Conservation (phyloP, 164 flowering plant genomes). For the Taxillus chinensis region DNA sequence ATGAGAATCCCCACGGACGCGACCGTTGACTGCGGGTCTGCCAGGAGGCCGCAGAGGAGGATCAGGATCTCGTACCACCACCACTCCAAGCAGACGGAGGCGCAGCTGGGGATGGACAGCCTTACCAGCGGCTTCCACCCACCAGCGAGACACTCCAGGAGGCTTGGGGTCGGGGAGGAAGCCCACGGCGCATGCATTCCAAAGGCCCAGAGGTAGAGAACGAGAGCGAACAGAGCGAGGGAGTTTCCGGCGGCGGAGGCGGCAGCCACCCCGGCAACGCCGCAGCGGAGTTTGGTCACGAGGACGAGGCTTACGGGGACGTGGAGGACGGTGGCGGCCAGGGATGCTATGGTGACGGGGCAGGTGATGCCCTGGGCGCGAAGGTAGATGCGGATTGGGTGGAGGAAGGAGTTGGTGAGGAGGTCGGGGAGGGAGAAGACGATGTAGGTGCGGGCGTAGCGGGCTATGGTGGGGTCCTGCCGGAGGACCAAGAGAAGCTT, state of each 20-base stretch:
- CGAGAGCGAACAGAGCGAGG: constrained; percentile 25
- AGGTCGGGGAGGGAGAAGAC: constrained; percentile 73
- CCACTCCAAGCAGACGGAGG: constrained; percentile 91
- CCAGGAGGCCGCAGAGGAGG: constrained; percentile 62
- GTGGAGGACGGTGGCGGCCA: constrained; percentile 45
- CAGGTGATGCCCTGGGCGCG: constrained; percentile 81
- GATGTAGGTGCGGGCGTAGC: constrained; percentile 52
- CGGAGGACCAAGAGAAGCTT: constrained; percentile 28
- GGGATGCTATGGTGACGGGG: constrained; percentile 72
- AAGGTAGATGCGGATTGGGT: constrained; percentile 87
- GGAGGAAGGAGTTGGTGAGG: constrained; percentile 58
- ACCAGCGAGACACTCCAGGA: constrained; percentile 47
- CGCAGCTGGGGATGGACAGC: constrained; percentile 82
- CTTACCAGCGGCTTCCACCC: constrained; percentile 67
- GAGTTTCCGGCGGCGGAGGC: constrained; percentile 54
- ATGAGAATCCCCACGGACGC: constrained; percentile 88
- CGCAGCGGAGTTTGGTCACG: constrained; percentile 36
- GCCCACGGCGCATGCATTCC: constrained; percentile 45
- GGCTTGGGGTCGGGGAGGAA: constrained; percentile 26
- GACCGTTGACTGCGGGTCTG: constrained; percentile 60
- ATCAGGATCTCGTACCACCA: constrained; percentile 99
- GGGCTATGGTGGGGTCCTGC: constrained; percentile 53
- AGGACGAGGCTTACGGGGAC: constrained; percentile 48
- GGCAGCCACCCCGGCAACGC: constrained; percentile 69
- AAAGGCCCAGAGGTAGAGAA: constrained; percentile 28